Evolutionary conservation across 2,329 filamentous ascomycete species (phyloP), one percentile per base, ranked within the genome.

Genomic region (Juglanconis oblonga): DNA sequence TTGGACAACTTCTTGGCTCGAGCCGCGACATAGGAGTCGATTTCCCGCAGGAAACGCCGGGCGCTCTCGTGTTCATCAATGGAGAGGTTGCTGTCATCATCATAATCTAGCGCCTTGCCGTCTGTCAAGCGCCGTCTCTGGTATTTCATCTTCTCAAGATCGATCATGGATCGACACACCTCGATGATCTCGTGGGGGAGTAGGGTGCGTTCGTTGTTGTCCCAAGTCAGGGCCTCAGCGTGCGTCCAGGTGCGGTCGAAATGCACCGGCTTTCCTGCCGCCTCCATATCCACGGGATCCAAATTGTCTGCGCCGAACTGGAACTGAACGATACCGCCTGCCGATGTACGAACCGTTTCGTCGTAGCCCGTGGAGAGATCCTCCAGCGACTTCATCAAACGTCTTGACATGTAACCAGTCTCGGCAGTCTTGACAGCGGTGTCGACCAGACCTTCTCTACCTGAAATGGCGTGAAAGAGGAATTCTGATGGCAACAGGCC

Each of bases 351-450:
- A 0, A 99, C 94, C 0, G 95, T 99, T 68, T 96, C 86, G 69
- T 99, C 95, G 69, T 99, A 99, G 68, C 92, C 87, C 0, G 91
- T 92, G 1, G 93, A 97, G 3, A 98, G 78, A 79, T 99, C 95
- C 72, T 99, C 95, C 52, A 99, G 77, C 3, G 92, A 97, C 76
- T 99, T 99, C 94, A 99, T 99, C 71, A 99, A 75, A 67, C 95
- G 88, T 77, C 95, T 88, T 64, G 94, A 98, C 95, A 99, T 99
- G 77, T 99, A 99, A 65, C 95, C 95, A 10, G 95, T 99, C 75
- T 99, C 95, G 56, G 95, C 95, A 56, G 95, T 99, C 79, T 99
- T 99, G 77, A 98, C 95, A 63, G 95, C 95, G 2, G 95, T 99
- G 84, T 99, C 95, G 70, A 99, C 93, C 66, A 99, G 79, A 86